Base-by-base conservation (phyloP, 2,329 filamentous ascomycete species). In the Neobulgaria alba region DNA sequence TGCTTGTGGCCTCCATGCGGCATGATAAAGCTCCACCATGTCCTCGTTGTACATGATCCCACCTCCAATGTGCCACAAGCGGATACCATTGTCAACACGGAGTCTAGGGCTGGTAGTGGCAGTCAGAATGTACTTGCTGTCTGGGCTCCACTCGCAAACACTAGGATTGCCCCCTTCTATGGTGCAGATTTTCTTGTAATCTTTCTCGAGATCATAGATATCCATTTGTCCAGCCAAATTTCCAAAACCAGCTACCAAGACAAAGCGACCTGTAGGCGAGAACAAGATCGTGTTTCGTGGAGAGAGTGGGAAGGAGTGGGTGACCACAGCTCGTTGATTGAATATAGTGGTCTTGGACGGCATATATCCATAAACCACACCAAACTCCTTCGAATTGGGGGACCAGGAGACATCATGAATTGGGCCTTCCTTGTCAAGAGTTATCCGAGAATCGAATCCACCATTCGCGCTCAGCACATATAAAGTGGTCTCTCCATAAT, bases 321-420 rank as follows among this genome's bases (percentile, higher is more conserved):
- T 83, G 15, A 83, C 72, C 44, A 88, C 75, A 48, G 85, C 92
- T 49, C 86, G 82, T 56, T 83, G 77, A 63, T 95, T 95, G 76
- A 96, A 98, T 53, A 98, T 92, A 53, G 90, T 95, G 3, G 90
- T 92, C 73, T 96, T 96, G 41, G 92, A 86, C n/a, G 92, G 92
- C 88, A 95, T 96, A 65, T 86, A 96, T 47, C 92, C 92, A 61
- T 98, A 98, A 12, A 95, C 82, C 21, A 98, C 92, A 59, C 88
- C 90, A 58, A 98, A 98, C 64, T 96, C 90, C 68, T 88, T 93
- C 55, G 88, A 93, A 65, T 92, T 96, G 35, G 92, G 89, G 33
- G 88, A 95, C 92, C 92, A 98, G n/a, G 85, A 79, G 32, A 98
- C 90, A 60, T 98, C 92, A 63, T 96, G 90, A 56, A 96, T 95